Conservation (phyloP, 2,329 filamentous ascomycete species). For the Sporothrix curviconia region DNA sequence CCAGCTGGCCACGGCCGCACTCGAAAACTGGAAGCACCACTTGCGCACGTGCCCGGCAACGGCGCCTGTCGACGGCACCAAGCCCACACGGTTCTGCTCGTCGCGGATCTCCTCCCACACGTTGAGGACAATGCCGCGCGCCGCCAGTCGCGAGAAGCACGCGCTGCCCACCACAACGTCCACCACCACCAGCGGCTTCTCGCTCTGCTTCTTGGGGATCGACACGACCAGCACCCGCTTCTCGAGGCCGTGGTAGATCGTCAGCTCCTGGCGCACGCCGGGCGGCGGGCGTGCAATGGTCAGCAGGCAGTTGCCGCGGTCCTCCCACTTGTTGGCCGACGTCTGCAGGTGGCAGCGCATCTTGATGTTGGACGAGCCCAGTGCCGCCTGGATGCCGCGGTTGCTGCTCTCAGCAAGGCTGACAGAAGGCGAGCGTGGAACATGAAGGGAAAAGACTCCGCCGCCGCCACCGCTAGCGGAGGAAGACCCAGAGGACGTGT, state of each 20-base stretch:
- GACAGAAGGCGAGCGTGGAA: slow-evolving; percentile 52
- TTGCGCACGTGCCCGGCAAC: slow-evolving; percentile 52
- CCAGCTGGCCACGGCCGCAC: slow-evolving; percentile 47
- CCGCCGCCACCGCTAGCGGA: slow-evolving; percentile 39
- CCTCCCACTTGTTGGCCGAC: slow-evolving; percentile 74
- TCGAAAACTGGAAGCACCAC: slow-evolving; percentile 58
- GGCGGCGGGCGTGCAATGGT: slow-evolving; percentile 72
- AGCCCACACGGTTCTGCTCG: slow-evolving; percentile 49
- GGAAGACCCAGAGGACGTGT: slow-evolving; percentile 49
- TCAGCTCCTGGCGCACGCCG: slow-evolving; percentile 52
- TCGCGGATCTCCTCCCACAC: slow-evolving; percentile 75
- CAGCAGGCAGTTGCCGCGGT: slow-evolving; percentile 77
- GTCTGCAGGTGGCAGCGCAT: slow-evolving; percentile 81
- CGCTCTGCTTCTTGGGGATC: slow-evolving; percentile 56
- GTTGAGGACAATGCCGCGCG: slow-evolving; percentile 80
- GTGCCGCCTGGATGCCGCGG: slow-evolving; percentile 45
- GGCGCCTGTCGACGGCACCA: slow-evolving; percentile 45
- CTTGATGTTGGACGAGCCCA: slow-evolving; percentile 72
- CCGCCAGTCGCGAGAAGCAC: slow-evolving; percentile 76
- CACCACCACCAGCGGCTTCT: slow-evolving; percentile 57
- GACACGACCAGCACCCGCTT: slow-evolving; percentile 78
- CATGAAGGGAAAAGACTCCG: slow-evolving; percentile 29
- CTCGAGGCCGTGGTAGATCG: slow-evolving; percentile 61
- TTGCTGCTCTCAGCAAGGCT: slow-evolving; percentile 45
- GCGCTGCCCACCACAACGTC: slow-evolving; percentile 80